Conservation (phyloP, 1,139 yeast genomes). For the Yamadazyma kanchanaburiensis region DNA sequence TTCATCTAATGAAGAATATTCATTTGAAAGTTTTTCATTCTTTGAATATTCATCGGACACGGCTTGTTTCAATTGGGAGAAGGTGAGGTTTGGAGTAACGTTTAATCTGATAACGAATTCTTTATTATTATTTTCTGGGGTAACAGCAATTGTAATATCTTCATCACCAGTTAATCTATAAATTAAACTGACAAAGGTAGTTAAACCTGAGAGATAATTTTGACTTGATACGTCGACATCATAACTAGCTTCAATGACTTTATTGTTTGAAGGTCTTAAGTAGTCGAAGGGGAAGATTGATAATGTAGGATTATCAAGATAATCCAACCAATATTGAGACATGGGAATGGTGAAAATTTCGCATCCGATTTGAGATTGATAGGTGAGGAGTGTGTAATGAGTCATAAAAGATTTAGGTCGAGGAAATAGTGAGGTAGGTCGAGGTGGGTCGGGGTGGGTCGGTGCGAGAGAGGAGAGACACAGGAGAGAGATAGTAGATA, state of each 20-base stretch:
- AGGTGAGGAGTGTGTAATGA: too few species aligned
- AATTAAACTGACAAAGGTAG: conserved; percentile 70
- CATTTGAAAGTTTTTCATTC: conserved; percentile 30
- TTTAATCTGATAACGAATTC: conserved; percentile 62
- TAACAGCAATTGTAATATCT: conserved; percentile 82
- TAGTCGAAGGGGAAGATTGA: conserved; percentile 88
- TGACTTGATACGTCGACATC: conserved; percentile 27
- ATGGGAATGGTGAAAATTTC: conserved; percentile 3
- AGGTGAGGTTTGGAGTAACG: conserved; percentile 52
- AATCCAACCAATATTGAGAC: conserved; percentile 57
- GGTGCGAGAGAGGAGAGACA: too few species aligned
- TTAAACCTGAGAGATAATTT: conserved; percentile 52
- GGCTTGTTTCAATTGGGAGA: conserved; percentile 46
- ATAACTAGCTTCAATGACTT: conserved; percentile 61
- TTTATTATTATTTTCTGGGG: conserved; percentile 32
- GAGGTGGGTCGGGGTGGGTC: too few species aligned
- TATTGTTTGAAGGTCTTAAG: conserved; percentile 71
- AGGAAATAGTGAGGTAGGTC: too few species aligned
- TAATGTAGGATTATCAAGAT: conserved; percentile 76
- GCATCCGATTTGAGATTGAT: too few species aligned
- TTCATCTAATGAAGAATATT: conserved; percentile 50
- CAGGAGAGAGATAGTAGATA: too few species aligned
- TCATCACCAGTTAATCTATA: conserved; percentile 91
- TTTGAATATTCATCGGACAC: conserved; percentile 43
- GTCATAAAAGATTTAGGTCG: too few species aligned